Base-by-base conservation (phyloP, 176 grass and related monocot genomes). In the Zizania latifolia region DNA sequence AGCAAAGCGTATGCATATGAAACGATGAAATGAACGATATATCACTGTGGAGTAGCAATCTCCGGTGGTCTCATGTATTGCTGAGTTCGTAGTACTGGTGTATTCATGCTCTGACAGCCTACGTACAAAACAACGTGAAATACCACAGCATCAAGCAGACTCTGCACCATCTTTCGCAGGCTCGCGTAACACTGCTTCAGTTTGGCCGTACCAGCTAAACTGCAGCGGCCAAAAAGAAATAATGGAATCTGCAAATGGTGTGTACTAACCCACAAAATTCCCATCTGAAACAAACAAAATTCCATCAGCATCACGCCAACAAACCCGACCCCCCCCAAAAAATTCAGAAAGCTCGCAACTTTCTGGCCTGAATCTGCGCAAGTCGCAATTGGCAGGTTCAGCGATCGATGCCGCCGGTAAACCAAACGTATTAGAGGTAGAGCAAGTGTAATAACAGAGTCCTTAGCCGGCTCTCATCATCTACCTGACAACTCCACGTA, bases 371-470 rank as follows among this genome's bases (percentile, higher is more conserved):
- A 57, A 57, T 68, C 63, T 43, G 26, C 63, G 5, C 63, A 57
- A 41, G 32, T 39, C 34, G 17, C 36, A 55, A 68, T 68, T 78
- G 48, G 48, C 76, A 68, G 34, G 36, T 65, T 38, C 21, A 65
- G 34, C 10, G 4, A 45, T 12, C 14, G 43, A 16, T 45, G 15
- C 34, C 21, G 23, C 4, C 19, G 9, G 33, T 22, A 8, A 37
- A 37, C 19, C 13, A 16, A 68, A 31, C 76, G 39, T 55, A 57
- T 48, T 21, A 51, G n/a, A n/a, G n/a, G n/a, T n/a, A n/a, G n/a
- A n/a, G n/a, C n/a, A n/a, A n/a, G n/a, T n/a, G n/a, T n/a, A n/a
- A n/a, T n/a, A n/a, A n/a, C n/a, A n/a, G n/a, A n/a, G n/a, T n/a
- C n/a, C n/a, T n/a, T n/a, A n/a, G n/a, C n/a, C n/a, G n/a, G n/a